These are phyloP conservation scores for Stephania cephalantha DNA, from an alignment of 164 flowering plant species.

Conservation along the genomic window DNA sequence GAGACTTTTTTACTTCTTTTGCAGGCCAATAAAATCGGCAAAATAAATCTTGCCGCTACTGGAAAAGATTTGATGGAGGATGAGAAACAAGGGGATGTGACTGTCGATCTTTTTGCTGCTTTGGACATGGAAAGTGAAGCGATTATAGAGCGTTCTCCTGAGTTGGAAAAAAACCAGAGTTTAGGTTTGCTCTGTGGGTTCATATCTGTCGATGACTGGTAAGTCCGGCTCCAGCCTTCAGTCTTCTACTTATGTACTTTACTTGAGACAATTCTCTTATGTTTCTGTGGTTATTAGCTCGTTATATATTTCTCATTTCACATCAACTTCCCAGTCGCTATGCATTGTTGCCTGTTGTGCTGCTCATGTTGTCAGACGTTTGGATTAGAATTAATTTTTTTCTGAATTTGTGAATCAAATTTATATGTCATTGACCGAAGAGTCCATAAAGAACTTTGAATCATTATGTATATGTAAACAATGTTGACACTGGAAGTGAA, in stretches of 20 bases:
- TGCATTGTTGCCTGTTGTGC: background rate
- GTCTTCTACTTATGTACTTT: background rate
- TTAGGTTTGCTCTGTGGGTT: conserved; percentile 88
- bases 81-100: conserved; percentile 94
- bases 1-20: conserved; percentile 4
- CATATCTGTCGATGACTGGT: conserved; percentile 97
- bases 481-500: background rate
- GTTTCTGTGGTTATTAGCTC: background rate
- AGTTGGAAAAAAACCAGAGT: conserved; percentile 73
- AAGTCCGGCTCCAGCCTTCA: conserved; percentile 8
- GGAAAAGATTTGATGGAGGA: conserved; percentile 99
- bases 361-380: background rate
- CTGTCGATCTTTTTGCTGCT: conserved; percentile 87
- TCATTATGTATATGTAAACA: background rate
- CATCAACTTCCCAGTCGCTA: background rate
- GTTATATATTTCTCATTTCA: background rate
- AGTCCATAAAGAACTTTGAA: background rate
- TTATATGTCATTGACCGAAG: background rate
- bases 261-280: background rate
- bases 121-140: conserved; percentile 84
- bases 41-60: conserved; percentile 98
- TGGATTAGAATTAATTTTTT: background rate
- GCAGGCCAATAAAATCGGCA: conserved; percentile 98
- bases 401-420: background rate
- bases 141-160: conserved; percentile 61